Evolutionary conservation across 169 alveolate genomes (phyloP), one percentile per base, ranked within the genome.

Genomic region (Plasmodium blacklocki): DNA sequence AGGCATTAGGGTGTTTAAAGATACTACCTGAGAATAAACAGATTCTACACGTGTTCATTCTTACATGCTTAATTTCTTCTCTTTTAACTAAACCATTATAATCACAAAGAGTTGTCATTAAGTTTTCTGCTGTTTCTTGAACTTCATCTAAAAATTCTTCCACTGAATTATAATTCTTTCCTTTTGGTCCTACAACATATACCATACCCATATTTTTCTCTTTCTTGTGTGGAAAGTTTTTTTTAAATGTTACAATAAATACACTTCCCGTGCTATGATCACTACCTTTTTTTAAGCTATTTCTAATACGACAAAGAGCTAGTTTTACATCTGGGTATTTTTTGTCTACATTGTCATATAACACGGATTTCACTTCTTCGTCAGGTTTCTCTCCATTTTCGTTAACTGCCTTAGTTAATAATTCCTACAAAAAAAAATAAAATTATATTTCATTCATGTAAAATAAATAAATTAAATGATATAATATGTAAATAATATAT

Each of bases 41-140:
- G 26, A 94, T 89, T 74, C 96, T 93, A 76, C 97, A 94, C 2
- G 88, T 50, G 56, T 94, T 49, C 88, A 94, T 94, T 72, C 96
- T 52, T 26, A 74, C 90, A 49, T 88, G 88, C 45, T 72, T 76
- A 4, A 93, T 75, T 29, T 91, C 73, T 63, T 93, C 97, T 58
- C 97, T 89, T 66, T 94, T 94, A 12, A 94, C 96, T 74, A 73
- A 89, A 21, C 97, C 97, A 66, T 94, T 94, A 92, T 93, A 93
- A 93, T 94, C 97, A 78, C 96, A 94, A 19, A 94, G 73, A 7
- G 96, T 93, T 2, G 97, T 94, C 95, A 94, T 94, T 32, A 94
- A 74, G 76, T 94, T 94, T 78, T 91, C 95, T 45, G 95, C 96
- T 32, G 94, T 73, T 64, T 70, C 78, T 74, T 83, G 93, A 15